A percentile compares a stretch with the other conserved stretches of the same genome.
phyloP scores from a whole-genome alignment of 108 stramenopile genomes.

The Conticribra weissflogii region DNA sequence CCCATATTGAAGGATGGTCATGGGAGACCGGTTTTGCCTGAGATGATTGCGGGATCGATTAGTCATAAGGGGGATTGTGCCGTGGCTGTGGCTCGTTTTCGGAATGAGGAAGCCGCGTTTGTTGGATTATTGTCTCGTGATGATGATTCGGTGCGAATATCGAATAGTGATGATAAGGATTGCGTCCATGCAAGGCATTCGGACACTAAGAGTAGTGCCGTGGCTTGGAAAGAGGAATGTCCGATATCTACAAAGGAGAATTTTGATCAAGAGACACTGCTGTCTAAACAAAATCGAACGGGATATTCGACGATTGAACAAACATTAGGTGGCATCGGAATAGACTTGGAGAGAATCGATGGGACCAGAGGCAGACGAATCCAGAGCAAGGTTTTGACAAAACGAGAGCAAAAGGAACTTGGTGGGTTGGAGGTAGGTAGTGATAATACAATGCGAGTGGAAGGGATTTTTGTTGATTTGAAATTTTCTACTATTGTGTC shows the following conservation, averaged over 20 bases:
- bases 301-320: not conserved
- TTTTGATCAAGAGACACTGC: not conserved
- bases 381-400: conserved; percentile 69
- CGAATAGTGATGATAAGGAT: not conserved
- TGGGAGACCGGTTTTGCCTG: conserved; percentile 70
- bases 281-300: not conserved
- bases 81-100: conserved; percentile 39
- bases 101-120: conserved; percentile 50
- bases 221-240: conserved; percentile 36
- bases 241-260: conserved; percentile 24
- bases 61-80: conserved; percentile 70
- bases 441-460: not conserved
- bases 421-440: conserved; percentile 53
- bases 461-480: not conserved
- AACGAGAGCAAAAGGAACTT: conserved; percentile 54
- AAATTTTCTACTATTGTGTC: not conserved
- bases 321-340: conserved; percentile 51
- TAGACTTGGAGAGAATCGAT: conserved; percentile 74
- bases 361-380: conserved; percentile 54
- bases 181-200: no score
- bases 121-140: conserved; percentile 15
- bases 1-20: conserved; percentile 69
- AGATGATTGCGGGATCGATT: conserved; percentile 66
- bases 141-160: not conserved
- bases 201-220: not conserved